phyloP scores from a whole-genome alignment of 2,329 filamentous ascomycete genomes.

The Chrysosporium queenslandicum region DNA sequence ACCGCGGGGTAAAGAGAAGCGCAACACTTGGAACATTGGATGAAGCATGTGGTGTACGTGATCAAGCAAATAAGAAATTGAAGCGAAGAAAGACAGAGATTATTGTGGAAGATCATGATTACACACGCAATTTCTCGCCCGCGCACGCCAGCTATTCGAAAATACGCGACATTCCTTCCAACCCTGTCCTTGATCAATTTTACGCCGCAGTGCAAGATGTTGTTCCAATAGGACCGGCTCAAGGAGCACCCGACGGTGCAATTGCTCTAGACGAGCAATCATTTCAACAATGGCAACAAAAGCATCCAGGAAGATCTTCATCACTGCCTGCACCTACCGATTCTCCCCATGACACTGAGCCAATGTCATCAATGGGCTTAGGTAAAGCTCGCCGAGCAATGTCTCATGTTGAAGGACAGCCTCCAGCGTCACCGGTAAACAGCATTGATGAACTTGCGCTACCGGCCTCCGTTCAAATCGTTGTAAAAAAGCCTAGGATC shows the following conservation, averaged over 20 bases:
- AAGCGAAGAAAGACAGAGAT: conserved; percentile 12
- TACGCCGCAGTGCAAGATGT: not conserved
- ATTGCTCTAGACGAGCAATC: not conserved
- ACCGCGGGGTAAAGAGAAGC: conserved; percentile 16
- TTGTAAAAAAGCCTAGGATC: conserved; percentile 4
- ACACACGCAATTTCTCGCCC: no score
- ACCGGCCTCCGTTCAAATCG: conserved; percentile 18
- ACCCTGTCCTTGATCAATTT: not conserved
- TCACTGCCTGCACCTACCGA: conserved; percentile 22
- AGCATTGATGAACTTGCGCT: conserved; percentile 25
- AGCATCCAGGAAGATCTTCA: conserved; percentile 20
- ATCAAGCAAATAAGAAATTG: not conserved
- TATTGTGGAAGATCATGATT: not conserved
- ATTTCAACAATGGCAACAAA: no score
- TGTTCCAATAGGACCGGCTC: not conserved
- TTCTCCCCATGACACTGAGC: conserved; percentile 34
- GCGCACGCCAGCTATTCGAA: not conserved
- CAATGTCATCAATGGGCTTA: conserved; percentile 29
- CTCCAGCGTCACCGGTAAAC: conserved; percentile 18
- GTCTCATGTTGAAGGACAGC: conserved; percentile 6
- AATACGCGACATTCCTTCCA: not conserved
- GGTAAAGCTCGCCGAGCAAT: conserved; percentile 16
- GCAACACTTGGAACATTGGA: conserved; percentile 16
- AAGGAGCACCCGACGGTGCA: not conserved
- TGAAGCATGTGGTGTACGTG: not conserved